Base-by-base conservation (phyloP, 768 basidiomycete species). In the Phanerochaete carnosa region DNA sequence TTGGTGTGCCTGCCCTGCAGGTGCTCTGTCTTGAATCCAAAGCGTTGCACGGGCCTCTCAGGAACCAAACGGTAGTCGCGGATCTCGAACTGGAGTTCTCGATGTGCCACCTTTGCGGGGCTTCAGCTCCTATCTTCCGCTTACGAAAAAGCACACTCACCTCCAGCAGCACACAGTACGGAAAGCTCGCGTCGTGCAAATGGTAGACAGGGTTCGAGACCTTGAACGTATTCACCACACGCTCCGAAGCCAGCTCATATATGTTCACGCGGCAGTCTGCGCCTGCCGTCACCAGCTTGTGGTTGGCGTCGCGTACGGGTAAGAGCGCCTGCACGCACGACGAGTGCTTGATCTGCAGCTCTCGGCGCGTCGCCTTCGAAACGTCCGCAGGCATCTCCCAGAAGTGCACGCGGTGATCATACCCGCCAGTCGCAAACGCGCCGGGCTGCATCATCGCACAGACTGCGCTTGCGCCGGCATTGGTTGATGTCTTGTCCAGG, bases 1-100 rank as follows among this genome's bases (percentile, higher is more conserved):
- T 77, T 80, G 53, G 76, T 72, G 49, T 70, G 82, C 54, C 79
- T 71, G 22, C 81, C 81, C 23, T 78, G 78, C 19, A 69, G 67
- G 33, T 75, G 75, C 5, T 61, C 58, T 11, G 71, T 66, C 16
- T 62, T 45, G 60, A 77, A 82, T 4, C 83, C 82, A 63, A 84
- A 84, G 30, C 79, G 70, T 51, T 76, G 71, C 23, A 75, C 77
- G 2, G 77, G 68, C 32, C 63, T 60, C 26, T 63, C 64, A 15
- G 77, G 75, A 12, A 76, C 73, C 35, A 71, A 58, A 19, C 82
- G 75, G 61, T 76, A 73, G 62, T 83, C 83, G 23, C 76, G 80
- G n/a, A 82, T 55, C 64, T 84, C 83, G 55, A 80, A 82, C 61
- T 83, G 83, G 29, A 76, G 72, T 63, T 84, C 83, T 23, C 79